These are phyloP conservation scores for Odontarrhena argentea DNA, from an alignment of 345 rosid genomes.

Conservation along the genomic window DNA sequence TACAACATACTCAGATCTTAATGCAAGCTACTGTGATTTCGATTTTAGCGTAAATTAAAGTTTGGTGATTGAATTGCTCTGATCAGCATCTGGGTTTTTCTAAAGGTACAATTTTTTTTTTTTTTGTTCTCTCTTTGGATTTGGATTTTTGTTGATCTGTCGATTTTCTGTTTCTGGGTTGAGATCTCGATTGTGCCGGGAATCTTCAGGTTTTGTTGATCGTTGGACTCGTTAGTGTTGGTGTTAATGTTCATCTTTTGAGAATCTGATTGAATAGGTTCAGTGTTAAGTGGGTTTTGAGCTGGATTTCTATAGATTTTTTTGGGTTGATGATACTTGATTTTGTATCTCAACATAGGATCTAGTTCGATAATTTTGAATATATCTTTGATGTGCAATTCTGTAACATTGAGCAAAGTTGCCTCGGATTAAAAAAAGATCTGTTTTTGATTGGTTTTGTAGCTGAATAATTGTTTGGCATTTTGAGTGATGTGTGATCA, in stretches of 20 bases:
- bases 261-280: slow-evolving; percentile 27
- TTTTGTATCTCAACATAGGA: slow-evolving; percentile 24
- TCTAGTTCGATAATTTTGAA: slow-evolving; percentile 20
- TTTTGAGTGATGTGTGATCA: not conserved
- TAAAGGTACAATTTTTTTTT: slow-evolving; percentile 33
- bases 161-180: slow-evolving; percentile 6
- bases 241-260: slow-evolving; percentile 14
- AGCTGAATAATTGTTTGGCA: not conserved
- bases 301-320: slow-evolving; percentile 20
- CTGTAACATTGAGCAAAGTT: slow-evolving; percentile 12
- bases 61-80: slow-evolving; percentile 22
- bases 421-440: not conserved
- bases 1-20: slow-evolving; percentile 39
- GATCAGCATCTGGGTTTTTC: slow-evolving; percentile 42
- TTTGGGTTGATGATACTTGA: slow-evolving; percentile 27
- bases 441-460: slow-evolving; percentile 20
- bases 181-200: slow-evolving; percentile 24
- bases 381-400: not conserved
- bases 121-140: not conserved
- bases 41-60: not conserved
- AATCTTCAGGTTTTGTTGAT: slow-evolving; percentile 23
- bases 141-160: slow-evolving; percentile 22
- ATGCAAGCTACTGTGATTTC: slow-evolving; percentile 32
- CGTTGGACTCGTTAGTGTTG: slow-evolving; percentile 34
- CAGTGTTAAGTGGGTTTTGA: slow-evolving; percentile 37